Base-by-base conservation (phyloP, 129 eudicot genomes). In the Rutidosis leptorrhynchoides region DNA sequence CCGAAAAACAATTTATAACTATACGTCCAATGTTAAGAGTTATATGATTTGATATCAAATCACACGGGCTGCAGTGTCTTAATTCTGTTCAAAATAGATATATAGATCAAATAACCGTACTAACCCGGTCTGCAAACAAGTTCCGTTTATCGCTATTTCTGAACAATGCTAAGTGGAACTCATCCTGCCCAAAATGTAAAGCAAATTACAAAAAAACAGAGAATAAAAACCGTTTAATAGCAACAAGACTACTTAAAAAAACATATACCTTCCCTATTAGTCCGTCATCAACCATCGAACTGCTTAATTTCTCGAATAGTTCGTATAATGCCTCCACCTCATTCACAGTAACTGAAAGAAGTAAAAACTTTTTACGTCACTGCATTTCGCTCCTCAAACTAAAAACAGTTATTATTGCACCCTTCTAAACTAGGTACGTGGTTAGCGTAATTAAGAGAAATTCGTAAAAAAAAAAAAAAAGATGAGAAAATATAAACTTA, bases 221-320 rank as follows among this genome's bases (percentile, higher is more conserved):
- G 5, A 51, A 45, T 43, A 19, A 27, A 28, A 43, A 55, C 27
- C 22, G 20, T 55, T 14, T 24, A 28, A 42, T 28, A 33, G 20
- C 19, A 58, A 56, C n/a, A 56, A 12, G 37, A 54, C n/a, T 55
- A 22, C 10, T 54, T 40, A 55, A 54, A 16, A 45, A 16, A 64
- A 14, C 3, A 37, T 14, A 67, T 75, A 75, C 80, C 80, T 68
- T 75, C 64, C 80, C 80, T 60, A 60, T 75, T 60, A 68, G 51
- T 53, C 87, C 92, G 64, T 82, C 92, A 59, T 85, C 85, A 25
- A 67, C 43, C 60, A 82, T 3, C 32, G 83, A 76, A 74, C 87
- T 73, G 79, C 87, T 83, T 64, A 85, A 65, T 74, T 79, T 82
- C 64, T 30, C 72, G 29, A 85, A 85, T 14, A 85, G 69, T 69